Evolutionary conservation across 2,329 filamentous ascomycete species (phyloP).

Genomic region (Myriosclerotinia scirpicola): DNA sequence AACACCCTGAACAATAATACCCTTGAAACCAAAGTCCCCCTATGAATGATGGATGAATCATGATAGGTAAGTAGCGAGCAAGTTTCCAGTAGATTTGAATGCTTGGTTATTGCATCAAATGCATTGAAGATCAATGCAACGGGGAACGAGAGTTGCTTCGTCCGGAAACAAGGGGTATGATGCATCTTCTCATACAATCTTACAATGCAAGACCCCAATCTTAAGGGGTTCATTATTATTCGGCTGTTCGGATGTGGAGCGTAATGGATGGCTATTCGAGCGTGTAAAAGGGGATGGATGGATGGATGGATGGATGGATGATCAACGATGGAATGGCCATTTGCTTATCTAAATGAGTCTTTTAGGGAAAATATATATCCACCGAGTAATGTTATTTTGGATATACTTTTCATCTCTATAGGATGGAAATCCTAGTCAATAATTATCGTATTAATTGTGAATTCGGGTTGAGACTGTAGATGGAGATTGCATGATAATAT

Average conservation of each 20-base stretch:
- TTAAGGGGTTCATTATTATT: slow-evolving; percentile 15
- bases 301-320: background rate
- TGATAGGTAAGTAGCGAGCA: background rate
- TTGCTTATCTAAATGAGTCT: background rate
- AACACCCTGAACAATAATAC: background rate
- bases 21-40: background rate
- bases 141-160: slow-evolving; percentile 20
- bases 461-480: background rate
- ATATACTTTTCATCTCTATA: background rate
- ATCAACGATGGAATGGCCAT: background rate
- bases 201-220: slow-evolving; percentile 18
- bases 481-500: slow-evolving; percentile 15
- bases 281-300: slow-evolving; percentile 6
- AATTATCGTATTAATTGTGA: background rate
- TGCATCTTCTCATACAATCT: slow-evolving; percentile 15
- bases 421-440: background rate
- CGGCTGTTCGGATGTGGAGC: slow-evolving; percentile 6
- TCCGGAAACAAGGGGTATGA: slow-evolving; percentile 13
- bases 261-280: background rate
- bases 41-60: background rate
- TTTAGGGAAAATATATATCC: background rate
- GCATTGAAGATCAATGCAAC: slow-evolving; percentile 25
- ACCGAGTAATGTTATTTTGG: background rate
- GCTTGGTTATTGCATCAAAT: slow-evolving; percentile 19
- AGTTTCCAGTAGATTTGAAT: slow-evolving; percentile 12